Evolutionary conservation across 192 early-diverging fungal genomes (phyloP), one percentile per base, ranked within the genome.

Genomic region (Linnemannia schmuckeri): DNA sequence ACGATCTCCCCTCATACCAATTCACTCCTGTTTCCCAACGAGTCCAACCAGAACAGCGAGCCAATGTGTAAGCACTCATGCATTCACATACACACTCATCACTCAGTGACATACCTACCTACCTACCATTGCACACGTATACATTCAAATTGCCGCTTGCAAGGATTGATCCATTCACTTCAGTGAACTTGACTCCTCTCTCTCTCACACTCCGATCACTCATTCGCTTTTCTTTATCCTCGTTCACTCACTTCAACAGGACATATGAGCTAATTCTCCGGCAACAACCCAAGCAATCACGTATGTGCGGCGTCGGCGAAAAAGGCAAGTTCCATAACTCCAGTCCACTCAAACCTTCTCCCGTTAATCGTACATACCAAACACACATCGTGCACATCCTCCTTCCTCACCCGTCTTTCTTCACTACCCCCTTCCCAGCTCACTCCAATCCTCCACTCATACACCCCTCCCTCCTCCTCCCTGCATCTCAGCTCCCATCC

Each of bases 261-360:
- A 88, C 90, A 70, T 93, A 93, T 87, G 85, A 84, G 37, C 90
- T 97, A 40, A 91, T 94, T 72, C 90, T 97, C 30, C 90, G 94
- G 15, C 97, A 98, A 85, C 94, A 97, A 90, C 97, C 97, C 46
- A 94, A 95, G 85, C 97, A 96, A 90, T 96, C 96, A 27, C 92
- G 97, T 78, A 95, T 97, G 93, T 98, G 97, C 86, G 96, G 97
- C 76, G 96, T 97, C 86, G 96, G 96, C 78, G 97, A 97, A 84
- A 98, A 98, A 93, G 96, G 96, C 95, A 93, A 83, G 90, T 72
- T 15, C 61, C 61, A 66, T 66, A 66, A 33, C 61, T 66, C 61
- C 70, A 40, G 70, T n/a, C 6, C 35, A 72, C 15, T 2, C 38
- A 42, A 41, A 24, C 33, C 38, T 40, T 70, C 38, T 41, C 38